Base-by-base conservation (phyloP, 2,329 filamentous ascomycete species). In the Ceratocystis huliohia region DNA sequence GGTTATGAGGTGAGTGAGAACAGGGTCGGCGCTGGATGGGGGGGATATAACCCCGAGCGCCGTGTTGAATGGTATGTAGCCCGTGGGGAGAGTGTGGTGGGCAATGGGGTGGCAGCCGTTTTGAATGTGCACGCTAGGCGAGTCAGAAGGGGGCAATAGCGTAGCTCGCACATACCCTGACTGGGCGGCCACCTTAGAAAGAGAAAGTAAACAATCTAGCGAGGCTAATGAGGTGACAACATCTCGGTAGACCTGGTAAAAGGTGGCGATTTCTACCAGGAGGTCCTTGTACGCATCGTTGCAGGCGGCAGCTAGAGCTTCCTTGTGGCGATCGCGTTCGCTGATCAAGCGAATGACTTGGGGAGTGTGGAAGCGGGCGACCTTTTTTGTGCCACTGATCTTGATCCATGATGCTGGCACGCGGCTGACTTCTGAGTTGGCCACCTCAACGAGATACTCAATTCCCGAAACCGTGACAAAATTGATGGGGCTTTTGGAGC, bases 351-450 rank as follows among this genome's bases (percentile, higher is more conserved):
- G 84, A 62, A 96, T 82, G 28, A 96, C 90, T 71, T 96, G 88
- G 3, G 94, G 94, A 0, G 94, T 94, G 76, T 99, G 94, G 75
- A 97, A 99, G 67, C 94, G 87, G 0, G 91, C 92, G 4, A 92
- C 78, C 72, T 90, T 91, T 75, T 97, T 97, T 5, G 94, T 99
- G 63, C 93, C 92, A 67, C 88, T 95, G 72, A 97, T 89, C 76
- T 99, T 97, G 69, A 84, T 81, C 94, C 94, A 99, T 0, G 90
- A 95, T 3, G 94, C 93, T 0, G 94, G 94, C 0, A 99, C 91
- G 67, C 87, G 85, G 74, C 91, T 94, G 68, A 96, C 81, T 65
- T 90, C 84, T 0, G 82, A 75, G 74, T 96, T 96, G 70, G 89
- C 82, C 5, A 99, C 88, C 76, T 97, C 94, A 71, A 99, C 89